Evolutionary conservation across 1,139 yeast species (phyloP).

Genomic region (Schwanniomyces etchellsii): DNA sequence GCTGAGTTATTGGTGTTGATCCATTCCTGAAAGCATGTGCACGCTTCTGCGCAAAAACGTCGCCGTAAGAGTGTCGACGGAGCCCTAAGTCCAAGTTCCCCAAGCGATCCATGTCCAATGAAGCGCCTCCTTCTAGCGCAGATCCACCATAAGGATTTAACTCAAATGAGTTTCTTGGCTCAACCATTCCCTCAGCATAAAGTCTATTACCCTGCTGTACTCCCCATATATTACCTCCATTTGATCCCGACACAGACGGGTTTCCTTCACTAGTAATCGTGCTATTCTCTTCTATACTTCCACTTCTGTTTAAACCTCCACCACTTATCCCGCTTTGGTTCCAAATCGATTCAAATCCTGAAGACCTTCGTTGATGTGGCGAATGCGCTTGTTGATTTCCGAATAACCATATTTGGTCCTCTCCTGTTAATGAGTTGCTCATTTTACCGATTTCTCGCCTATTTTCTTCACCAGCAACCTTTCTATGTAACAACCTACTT

Average conservation of each 20-base stretch:
- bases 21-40: conserved; percentile 2
- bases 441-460: too few species aligned
- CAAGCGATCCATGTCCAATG: conserved; percentile 4
- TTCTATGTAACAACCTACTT: too few species aligned
- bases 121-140: conserved; percentile 3
- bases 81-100: conserved; percentile 8
- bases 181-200: not conserved
- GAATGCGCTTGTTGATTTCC: conserved; percentile 1
- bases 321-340: not conserved
- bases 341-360: conserved; percentile 6
- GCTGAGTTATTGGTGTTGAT: too few species aligned
- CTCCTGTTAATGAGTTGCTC: not conserved
- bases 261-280: conserved; percentile 1
- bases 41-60: too few species aligned
- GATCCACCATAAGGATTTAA: too few species aligned
- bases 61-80: conserved; percentile 25
- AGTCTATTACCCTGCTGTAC: not conserved
- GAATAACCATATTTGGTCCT: not conserved
- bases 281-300: not conserved
- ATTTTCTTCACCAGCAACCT: too few species aligned
- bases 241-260: not conserved
- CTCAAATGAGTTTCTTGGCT: conserved; percentile 2
- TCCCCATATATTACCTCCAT: not conserved
- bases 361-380: conserved; percentile 4
- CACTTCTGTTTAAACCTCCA: conserved; percentile 1